A percentile compares a stretch with the other conserved stretches of the same genome.
phyloP scores from a whole-genome alignment of 2,329 filamentous ascomycete genomes.

The Colletotrichum orchidophilum region DNA sequence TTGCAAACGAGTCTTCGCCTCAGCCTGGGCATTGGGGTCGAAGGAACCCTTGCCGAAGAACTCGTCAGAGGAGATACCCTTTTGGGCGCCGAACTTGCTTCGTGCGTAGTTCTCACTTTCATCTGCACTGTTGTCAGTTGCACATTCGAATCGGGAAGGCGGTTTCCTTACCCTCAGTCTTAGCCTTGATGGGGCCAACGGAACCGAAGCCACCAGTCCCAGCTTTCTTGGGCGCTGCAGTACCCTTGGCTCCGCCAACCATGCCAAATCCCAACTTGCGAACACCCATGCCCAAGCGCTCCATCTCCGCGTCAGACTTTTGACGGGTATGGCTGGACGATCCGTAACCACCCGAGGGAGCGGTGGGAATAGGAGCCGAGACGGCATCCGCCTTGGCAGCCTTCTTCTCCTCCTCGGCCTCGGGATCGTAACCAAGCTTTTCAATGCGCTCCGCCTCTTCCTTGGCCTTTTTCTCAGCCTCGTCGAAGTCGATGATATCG shows the following conservation, averaged over 20 bases:
- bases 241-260: slow-evolving; percentile 71
- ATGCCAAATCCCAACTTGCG: slow-evolving; percentile 89
- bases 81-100: slow-evolving; percentile 89
- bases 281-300: slow-evolving; percentile 90
- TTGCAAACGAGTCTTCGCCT: slow-evolving; percentile 87
- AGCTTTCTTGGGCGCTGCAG: slow-evolving; percentile 73
- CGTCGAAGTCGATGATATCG: slow-evolving; percentile 93
- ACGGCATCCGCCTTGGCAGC: slow-evolving; percentile 66
- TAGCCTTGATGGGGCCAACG: slow-evolving; percentile 77
- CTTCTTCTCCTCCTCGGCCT: slow-evolving; percentile 74
- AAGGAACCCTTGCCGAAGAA: slow-evolving; percentile 94
- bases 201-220: slow-evolving; percentile 84
- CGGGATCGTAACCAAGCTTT: slow-evolving; percentile 94
- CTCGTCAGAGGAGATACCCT: slow-evolving; percentile 97
- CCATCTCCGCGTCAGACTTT: slow-evolving; percentile 80
- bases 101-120: slow-evolving; percentile 87
- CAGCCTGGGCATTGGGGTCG: slow-evolving; percentile 81
- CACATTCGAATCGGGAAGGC: neutral
- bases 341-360: slow-evolving; percentile 71
- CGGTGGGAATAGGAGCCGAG: slow-evolving; percentile 78
- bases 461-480: slow-evolving; percentile 95
- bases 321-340: slow-evolving; percentile 65
- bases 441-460: slow-evolving; percentile 97
- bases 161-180: slow-evolving; percentile 68
- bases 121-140: slow-evolving; percentile 49